Evolutionary conservation across 495 filamentous ascomycete genomes (phyloP).

Genomic region (Penicillium cinerascens): DNA sequence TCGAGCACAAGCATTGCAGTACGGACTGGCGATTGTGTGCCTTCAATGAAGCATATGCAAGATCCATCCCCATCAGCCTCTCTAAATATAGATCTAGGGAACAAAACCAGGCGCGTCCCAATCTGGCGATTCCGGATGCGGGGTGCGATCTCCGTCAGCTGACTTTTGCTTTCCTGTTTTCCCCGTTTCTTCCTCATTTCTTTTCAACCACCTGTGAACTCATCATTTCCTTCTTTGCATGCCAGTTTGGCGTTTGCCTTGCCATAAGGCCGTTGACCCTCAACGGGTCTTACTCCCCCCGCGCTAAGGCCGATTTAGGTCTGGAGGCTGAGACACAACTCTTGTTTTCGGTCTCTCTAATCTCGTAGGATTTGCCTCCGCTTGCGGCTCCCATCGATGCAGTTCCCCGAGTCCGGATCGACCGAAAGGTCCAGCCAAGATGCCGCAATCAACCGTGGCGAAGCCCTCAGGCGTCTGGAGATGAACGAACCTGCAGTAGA

Average conservation of each 20-base stretch:
- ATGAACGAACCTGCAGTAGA: constrained; percentile 3
- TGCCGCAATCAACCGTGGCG: constrained; percentile 15
- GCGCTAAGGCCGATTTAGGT: constrained; percentile 24
- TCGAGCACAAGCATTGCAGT: background rate
- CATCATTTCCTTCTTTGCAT: background rate
- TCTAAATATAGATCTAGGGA: background rate
- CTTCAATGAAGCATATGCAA: background rate
- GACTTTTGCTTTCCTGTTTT: constrained; percentile 9
- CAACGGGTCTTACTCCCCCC: constrained; percentile 20
- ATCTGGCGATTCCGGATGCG: constrained; percentile 15
- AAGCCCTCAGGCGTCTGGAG: background rate
- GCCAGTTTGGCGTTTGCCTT: constrained; percentile 2
- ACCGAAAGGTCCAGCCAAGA: constrained; percentile 21
- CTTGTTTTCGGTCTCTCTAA: constrained; percentile 16
- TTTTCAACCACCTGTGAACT: background rate
- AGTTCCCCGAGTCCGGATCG: constrained; percentile 22
- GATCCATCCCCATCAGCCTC: background rate
- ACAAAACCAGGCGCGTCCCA: background rate
- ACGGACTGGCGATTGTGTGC: background rate
- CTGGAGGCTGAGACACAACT: constrained; percentile 23
- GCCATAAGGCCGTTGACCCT: constrained; percentile 19
- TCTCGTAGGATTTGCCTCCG: constrained; percentile 6
- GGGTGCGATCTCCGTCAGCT: constrained; percentile 16
- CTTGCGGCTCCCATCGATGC: constrained; percentile 24
- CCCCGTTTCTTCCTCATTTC: background rate